Evolutionary conservation across 345 rosid genomes (phyloP), one percentile per base, ranked within the genome.

Genomic region (Turritis glabra): DNA sequence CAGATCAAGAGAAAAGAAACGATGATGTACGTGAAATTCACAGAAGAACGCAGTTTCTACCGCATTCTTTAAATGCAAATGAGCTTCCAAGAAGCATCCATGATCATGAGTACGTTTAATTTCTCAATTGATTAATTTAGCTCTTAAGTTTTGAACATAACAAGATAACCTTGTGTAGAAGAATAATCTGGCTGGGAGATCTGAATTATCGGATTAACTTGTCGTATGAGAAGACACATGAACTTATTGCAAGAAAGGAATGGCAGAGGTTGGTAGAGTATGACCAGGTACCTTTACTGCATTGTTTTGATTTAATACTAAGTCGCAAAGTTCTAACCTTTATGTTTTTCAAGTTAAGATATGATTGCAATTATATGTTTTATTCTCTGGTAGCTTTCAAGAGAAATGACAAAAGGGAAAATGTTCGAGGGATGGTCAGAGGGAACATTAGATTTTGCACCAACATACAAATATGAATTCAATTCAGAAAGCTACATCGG

Each of bases 401-500:
- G 58, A 51, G 93, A 94, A 81, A 77, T 88, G 74, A 82, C 79
- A 61, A 89, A 87, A 84, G 95, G 95, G 61, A 77, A 71, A 3
- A 77, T 85, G 14, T 91, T 94, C 63, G 95, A 88, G 77, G 98
- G 98, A 80, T 94, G 98, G 98, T 79, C 87, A 1, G 97, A 94
- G 75, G 97, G 96, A 25, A 38, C 76, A 59, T 65, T 94, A 69
- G 68, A 46, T 53, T 94, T 94, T 74, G 84, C 97, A 29, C 97
- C 98, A 64, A 94, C 98, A 30, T 94, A 94, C 71, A 94, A 94
- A 75, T 94, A 94, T 22, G 93, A 89, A 82, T 26, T 82, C 25
- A 74, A 89, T 80, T 89, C 97, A 55, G 90, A 85, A 27, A 89
- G 82, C 56, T 94, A 94, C 79, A 75, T 23, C 3, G 95, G 95